These are phyloP conservation scores for Cutaneotrichosporon spelunceum DNA, from an alignment of 1,284 basidiomycete species.

Conservation along the genomic window DNA sequence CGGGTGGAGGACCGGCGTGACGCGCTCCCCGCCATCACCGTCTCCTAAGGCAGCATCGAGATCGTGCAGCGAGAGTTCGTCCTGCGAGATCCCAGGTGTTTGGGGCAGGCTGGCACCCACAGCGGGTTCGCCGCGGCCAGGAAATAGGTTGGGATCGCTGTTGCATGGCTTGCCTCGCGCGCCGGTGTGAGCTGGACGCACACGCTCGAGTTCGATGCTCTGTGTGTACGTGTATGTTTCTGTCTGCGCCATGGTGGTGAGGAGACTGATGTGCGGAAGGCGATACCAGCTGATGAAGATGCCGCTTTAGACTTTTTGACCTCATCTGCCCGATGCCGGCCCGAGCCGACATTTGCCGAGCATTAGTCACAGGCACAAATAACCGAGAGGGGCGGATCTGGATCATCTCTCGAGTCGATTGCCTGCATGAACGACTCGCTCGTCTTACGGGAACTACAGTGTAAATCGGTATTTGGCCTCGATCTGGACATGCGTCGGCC, in stretches of 20 bases:
- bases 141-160: not conserved
- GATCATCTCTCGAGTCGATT: not conserved
- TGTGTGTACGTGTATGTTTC: not conserved
- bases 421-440: not conserved
- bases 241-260: not conserved
- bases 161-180: not conserved
- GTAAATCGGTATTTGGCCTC: slow-evolving; percentile 45
- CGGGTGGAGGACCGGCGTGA: slow-evolving; percentile 31
- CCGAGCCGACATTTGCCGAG: not conserved
- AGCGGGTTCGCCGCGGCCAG: not conserved
- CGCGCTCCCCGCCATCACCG: slow-evolving; percentile 7
- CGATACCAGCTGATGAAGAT: not conserved
- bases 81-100: not conserved
- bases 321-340: too few relatives aligned
- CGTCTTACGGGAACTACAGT: slow-evolving; percentile 33
- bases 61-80: not conserved
- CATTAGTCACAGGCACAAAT: not conserved
- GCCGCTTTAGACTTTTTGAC: not conserved
- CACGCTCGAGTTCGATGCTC: not conserved
- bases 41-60: not conserved
- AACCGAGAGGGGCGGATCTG: not conserved
- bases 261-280: not conserved
- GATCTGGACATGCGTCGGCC: slow-evolving; percentile 41
- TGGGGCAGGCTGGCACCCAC: not conserved
- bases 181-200: not conserved